These are phyloP conservation scores for Venustampulla echinocandica DNA, from an alignment of 495 filamentous ascomycete species.

Conservation along the genomic window DNA sequence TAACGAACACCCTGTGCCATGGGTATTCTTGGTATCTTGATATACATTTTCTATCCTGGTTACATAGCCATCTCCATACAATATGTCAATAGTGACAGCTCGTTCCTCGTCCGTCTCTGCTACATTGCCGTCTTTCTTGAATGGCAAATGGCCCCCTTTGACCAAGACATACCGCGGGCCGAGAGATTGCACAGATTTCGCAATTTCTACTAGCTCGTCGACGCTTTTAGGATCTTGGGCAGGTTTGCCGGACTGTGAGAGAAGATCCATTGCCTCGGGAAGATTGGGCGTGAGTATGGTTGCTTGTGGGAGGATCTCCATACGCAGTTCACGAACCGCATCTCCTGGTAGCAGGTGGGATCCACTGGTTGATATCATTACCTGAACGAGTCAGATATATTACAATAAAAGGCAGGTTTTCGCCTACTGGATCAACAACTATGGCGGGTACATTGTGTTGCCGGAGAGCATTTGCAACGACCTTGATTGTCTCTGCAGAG, in stretches of 20 bases:
- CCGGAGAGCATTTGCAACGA: constrained; percentile 59
- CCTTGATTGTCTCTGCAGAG: constrained; percentile 63
- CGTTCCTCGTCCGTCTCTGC: constrained; percentile 48
- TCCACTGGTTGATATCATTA: constrained; percentile 88
- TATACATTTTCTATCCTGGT: constrained; percentile 60
- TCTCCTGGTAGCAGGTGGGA: constrained; percentile 62
- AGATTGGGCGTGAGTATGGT: constrained; percentile 87
- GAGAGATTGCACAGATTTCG: constrained; percentile 51
- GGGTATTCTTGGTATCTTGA: constrained; percentile 67
- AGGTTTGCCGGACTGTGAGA: constrained; percentile 48
- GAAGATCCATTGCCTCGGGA: constrained; percentile 71
- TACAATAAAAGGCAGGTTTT: not conserved
- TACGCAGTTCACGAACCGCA: constrained; percentile 56
- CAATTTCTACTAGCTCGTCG: constrained; percentile 57
- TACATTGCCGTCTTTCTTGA: constrained; percentile 50
- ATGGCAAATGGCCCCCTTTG: constrained; percentile 88
- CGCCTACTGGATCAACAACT: constrained; percentile 74
- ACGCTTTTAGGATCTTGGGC: constrained; percentile 42
- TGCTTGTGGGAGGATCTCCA: constrained; percentile 62
- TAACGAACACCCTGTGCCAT: constrained; percentile 92
- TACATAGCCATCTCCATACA: constrained; percentile 49
- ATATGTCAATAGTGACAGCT: constrained; percentile 62
- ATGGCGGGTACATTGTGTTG: constrained; percentile 50
- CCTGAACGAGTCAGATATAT: constrained; percentile 38
- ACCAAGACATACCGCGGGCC: constrained; percentile 75